Evolutionary conservation across 495 filamentous ascomycete genomes (phyloP).

Genomic region (Delitschia confertaspora): DNA sequence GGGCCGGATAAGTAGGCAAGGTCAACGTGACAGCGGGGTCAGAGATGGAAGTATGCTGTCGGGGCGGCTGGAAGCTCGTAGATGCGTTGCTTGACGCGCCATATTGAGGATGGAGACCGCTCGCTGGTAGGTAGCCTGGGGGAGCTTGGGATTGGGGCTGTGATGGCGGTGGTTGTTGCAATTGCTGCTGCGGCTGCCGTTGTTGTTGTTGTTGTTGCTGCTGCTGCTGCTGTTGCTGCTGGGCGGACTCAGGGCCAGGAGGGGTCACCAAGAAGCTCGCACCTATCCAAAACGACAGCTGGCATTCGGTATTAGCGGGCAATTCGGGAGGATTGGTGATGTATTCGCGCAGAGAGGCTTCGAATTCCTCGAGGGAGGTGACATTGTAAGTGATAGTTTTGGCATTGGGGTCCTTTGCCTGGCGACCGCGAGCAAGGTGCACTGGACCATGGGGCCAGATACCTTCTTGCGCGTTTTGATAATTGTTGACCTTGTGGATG

Average conservation of each 20-base stretch:
- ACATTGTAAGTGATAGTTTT: conserved; percentile 18
- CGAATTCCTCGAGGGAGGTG: conserved; percentile 26
- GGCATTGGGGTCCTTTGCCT: conserved; percentile 24
- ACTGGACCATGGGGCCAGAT: conserved; percentile 23
- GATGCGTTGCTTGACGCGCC: conserved; percentile 3
- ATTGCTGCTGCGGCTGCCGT: not conserved
- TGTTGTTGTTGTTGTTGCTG: conserved; percentile 5
- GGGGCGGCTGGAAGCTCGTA: conserved; percentile 8
- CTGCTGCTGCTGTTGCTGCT: not conserved
- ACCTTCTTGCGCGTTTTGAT: conserved; percentile 8
- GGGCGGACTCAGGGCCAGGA: not conserved
- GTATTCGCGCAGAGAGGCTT: conserved; percentile 24
- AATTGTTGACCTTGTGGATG: conserved; percentile 4
- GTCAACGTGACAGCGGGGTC: conserved; percentile 20
- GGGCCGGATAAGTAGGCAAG: conserved; percentile 4
- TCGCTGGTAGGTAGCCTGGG: conserved; percentile 19
- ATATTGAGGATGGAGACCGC: conserved; percentile 17
- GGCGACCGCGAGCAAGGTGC: conserved; percentile 24
- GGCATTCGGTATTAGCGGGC: conserved; percentile 27
- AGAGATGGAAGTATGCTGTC: conserved; percentile 5
- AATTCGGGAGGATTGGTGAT: conserved; percentile 19
- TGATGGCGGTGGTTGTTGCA: not conserved
- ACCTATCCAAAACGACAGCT: conserved; percentile 25
- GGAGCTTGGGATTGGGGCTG: conserved; percentile 1
- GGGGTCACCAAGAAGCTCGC: conserved; percentile 22